These are phyloP conservation scores for Yarrowia sp. DNA, from an alignment of 805 yeast species.

Conservation along the genomic window DNA sequence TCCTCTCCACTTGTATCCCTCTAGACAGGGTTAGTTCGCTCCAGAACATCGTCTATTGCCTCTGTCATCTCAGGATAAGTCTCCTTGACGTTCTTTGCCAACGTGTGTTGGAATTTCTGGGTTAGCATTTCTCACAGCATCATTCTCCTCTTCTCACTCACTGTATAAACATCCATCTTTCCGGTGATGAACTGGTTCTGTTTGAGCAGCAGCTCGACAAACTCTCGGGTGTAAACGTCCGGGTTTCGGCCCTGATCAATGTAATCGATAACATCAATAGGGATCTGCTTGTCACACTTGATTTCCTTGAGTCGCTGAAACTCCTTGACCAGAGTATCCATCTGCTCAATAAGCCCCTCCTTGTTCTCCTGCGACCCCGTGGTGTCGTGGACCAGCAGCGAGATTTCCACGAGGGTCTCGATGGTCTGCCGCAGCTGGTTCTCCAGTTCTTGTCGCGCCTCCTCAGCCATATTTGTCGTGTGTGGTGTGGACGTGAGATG, in stretches of 20 bases:
- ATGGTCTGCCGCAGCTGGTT: slow-evolving; percentile 52
- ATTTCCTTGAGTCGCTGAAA: slow-evolving; percentile 41
- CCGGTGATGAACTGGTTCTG: slow-evolving; percentile 87
- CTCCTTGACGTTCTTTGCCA: slow-evolving; percentile 65
- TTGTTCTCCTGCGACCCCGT: slow-evolving; percentile 84
- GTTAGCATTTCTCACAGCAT: not conserved
- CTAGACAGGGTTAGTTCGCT: slow-evolving; percentile 19
- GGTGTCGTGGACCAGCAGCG: slow-evolving; percentile 89
- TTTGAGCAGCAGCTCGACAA: slow-evolving; percentile 88
- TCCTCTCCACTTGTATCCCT: not conserved
- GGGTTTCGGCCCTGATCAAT: slow-evolving; percentile 97
- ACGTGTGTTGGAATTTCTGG: slow-evolving; percentile 54
- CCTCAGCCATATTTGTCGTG: not conserved
- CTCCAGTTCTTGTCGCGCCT: slow-evolving; percentile 30
- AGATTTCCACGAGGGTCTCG: slow-evolving; percentile 83
- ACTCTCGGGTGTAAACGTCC: slow-evolving; percentile 94
- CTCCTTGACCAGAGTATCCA: slow-evolving; percentile 30
- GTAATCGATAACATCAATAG: slow-evolving; percentile 82
- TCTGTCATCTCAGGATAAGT: slow-evolving; percentile 76
- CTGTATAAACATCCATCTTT: slow-evolving; percentile 64
- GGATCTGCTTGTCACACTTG: slow-evolving; percentile 39
- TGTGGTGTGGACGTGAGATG: not conserved
- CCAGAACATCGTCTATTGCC: slow-evolving; percentile 51
- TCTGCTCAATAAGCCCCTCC: slow-evolving; percentile 47
- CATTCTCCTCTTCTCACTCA: not conserved